Evolutionary conservation across 2,329 filamentous ascomycete genomes (phyloP).

Genomic region (Venturia aucupariae): DNA sequence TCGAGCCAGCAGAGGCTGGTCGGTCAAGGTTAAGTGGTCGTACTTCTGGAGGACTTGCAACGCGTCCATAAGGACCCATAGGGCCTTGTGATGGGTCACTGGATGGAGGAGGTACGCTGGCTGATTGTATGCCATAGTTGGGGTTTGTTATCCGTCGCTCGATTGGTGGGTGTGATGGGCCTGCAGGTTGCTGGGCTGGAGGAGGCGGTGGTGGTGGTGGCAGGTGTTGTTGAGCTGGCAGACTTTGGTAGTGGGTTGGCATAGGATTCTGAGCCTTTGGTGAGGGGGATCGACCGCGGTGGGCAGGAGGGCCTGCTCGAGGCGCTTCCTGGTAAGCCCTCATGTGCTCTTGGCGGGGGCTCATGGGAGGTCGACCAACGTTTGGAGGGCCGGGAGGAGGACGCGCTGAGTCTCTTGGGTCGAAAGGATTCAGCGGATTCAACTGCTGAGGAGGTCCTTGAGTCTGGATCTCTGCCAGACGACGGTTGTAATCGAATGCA

Average conservation of each 20-base stretch:
- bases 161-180: constrained; percentile 38
- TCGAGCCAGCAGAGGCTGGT: constrained; percentile 83
- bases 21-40: constrained; percentile 67
- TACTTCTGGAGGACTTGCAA: constrained; percentile 76
- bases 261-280: constrained; percentile 48
- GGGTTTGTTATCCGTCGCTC: constrained; percentile 41
- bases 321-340: constrained; percentile 59
- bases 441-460: constrained; percentile 55
- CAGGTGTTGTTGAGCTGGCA: constrained; percentile 18
- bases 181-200: constrained; percentile 31
- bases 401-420: constrained; percentile 64
- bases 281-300: constrained; percentile 48
- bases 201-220: constrained; percentile 36
- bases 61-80: constrained; percentile 55
- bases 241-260: constrained; percentile 41
- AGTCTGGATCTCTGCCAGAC: constrained; percentile 68
- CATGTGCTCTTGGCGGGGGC: constrained; percentile 61
- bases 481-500: constrained; percentile 50
- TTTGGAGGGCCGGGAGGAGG: constrained; percentile 58
- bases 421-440: constrained; percentile 60
- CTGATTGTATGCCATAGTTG: constrained; percentile 35
- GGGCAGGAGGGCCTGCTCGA: constrained; percentile 36
- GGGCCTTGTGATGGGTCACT: constrained; percentile 42
- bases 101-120: constrained; percentile 38
- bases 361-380: constrained; percentile 45